Base-by-base conservation (phyloP, 2,329 filamentous ascomycete genomes). In the Xylaria hypoxylon region DNA sequence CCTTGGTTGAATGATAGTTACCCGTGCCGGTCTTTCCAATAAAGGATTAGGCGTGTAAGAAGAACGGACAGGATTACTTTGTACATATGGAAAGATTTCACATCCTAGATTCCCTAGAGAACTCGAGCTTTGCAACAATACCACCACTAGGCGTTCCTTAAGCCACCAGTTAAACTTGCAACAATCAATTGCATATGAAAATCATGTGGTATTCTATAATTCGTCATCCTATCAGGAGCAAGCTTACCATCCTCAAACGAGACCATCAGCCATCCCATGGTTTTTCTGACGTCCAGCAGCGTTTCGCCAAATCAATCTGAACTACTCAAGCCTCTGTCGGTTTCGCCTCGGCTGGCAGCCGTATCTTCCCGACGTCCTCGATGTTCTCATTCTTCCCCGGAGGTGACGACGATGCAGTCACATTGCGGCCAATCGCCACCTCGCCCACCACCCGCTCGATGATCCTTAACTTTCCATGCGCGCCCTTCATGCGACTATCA, bases 401-500 rank as follows among this genome's bases (percentile, higher is more conserved):
- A 28, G 61, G 35, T 2, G 62, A 24, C 15, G 69, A 48, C 17
- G 52, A 31, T n/a, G 50, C 26, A 26, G 60, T 53, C 10, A 28
- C 51, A 51, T 47, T 57, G 13, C 44, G 53, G 10, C 59, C 50
- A 13, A 33, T 58, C 19, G 35, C 22, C 40, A 57, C 73, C 74
- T 84, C 84, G 0, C 82, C 82, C 1, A 85, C 75, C 71, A 92
- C 89, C 67, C 90, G 90, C 78, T 96, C 91, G 50, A 98, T 89
- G 52, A 99, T 86, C 79, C 95, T 97, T 1, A 88, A 87, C 77
- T 97, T 97, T 2, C 91, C 91, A 72, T 89, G 87, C 3, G 94
- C 95, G 70, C 92, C 87, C 80, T 94, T 96, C 44, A 97, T 77
- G 13, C 94, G 86, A 77, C 97, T 28, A 74, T 99, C 96, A 75